Base-by-base conservation (phyloP, 495 filamentous ascomycete genomes). In the Hypoxylon trugodes region DNA sequence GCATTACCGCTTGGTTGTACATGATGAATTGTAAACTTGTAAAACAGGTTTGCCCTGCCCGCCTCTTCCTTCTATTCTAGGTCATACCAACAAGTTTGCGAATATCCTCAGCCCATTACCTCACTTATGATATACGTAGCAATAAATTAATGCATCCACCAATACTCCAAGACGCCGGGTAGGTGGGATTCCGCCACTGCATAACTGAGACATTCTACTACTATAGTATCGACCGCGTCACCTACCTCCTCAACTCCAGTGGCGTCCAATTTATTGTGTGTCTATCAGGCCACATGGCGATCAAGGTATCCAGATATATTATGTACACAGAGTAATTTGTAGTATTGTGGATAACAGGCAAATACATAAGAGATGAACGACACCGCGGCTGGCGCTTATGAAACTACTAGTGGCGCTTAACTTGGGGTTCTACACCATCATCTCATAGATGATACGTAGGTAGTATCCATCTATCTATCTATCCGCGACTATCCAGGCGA, bases 221-320 rank as follows among this genome's bases (percentile, higher is more conserved):
- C n/a, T n/a, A n/a, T n/a, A n/a, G n/a, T n/a, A n/a, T n/a, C n/a
- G n/a, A n/a, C n/a, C n/a, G n/a, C n/a, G n/a, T n/a, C n/a, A n/a
- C n/a, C n/a, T n/a, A n/a, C n/a, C n/a, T n/a, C n/a, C n/a, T n/a
- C n/a, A n/a, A n/a, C n/a, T n/a, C n/a, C n/a, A n/a, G n/a, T n/a
- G n/a, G n/a, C n/a, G n/a, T n/a, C n/a, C n/a, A n/a, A n/a, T n/a
- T n/a, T n/a, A n/a, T n/a, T n/a, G n/a, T n/a, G n/a, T n/a, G n/a
- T n/a, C n/a, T n/a, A n/a, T n/a, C n/a, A n/a, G n/a, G 42, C 64
- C 64, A 67, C 64, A 67, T 67, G 64, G 58, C 53, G 4, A 16
- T 61, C 53, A 61, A 37, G 58, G 63, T 53, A n/a, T 52, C 48
- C 19, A 18, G 2, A 53, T 57, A 36, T 13, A 15, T 25, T 35